Base-by-base conservation (phyloP, 2,329 filamentous ascomycete genomes). In the Penicillium glabrum region DNA sequence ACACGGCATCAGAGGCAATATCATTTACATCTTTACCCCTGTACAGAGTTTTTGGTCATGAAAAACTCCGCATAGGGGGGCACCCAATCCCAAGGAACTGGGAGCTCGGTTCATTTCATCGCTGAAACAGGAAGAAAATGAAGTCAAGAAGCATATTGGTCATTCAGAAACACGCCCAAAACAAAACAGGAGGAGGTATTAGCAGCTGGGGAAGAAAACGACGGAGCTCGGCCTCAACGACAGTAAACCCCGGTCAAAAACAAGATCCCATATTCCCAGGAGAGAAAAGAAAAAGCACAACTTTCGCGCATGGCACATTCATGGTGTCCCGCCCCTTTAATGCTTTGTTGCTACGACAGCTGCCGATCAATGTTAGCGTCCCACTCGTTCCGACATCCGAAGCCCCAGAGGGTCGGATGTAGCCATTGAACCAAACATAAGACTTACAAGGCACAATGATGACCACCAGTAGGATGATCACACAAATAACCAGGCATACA, bases 371-470 rank as follows among this genome's bases (percentile, higher is more conserved):
- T 35, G 57, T 69, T 63, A 70, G 60, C 56, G 47, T 51, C 33
- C 29, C 21, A 26, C 14, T 50, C 13, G 26, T 51, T 35, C 37
- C 48, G 16, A 27, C 19, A 26, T n/a, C 29, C 45, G n/a, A 21
- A 4, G 26, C 46, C 46, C 46, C n/a, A n/a, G 13, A 33, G 45
- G 26, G 14, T 16, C 27, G 45, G 16, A 23, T 16, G 19, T 19
- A 19, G 45, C 24, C 10, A 21, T 29, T 35, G 31, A 16, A n/a
- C 24, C 33, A 33, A n/a, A 29, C 37, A 51, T 5, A n/a, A 27
- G 23, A 78, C 87, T 73, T 86, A 96, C 93, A 91, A 67, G 95
- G 95, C 67, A 98, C 87, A 72, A 99, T 95, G 75, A 99, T 98
- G 76, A 99, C 86, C 67, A 96, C 81, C 66, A 99, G 85, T 68